Base-by-base conservation (phyloP, 345 rosid genomes). In the Clarkia xantiana region DNA sequence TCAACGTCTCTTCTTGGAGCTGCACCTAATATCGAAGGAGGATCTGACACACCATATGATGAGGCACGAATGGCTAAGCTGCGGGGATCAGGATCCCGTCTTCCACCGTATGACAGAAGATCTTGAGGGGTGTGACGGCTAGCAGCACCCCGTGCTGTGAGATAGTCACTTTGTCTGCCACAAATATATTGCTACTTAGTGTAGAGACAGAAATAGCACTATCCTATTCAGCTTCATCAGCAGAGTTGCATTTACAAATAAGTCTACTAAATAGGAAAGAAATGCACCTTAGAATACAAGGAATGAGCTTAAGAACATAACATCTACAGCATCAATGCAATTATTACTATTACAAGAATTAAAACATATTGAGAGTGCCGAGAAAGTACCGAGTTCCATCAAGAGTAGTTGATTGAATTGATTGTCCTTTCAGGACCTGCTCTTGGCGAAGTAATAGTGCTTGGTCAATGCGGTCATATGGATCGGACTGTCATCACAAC, bases 1-100 rank as follows among this genome's bases (percentile, higher is more conserved):
- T 93, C 99, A 49, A 72, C 68, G 56, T 75, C 86, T 67, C 84
- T 86, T 53, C 80, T 75, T 3, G 95, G 96, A 63, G 68, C 94
- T 56, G 96, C 95, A 56, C 96, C 96, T 76, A 87, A 68, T 54
- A 93, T 75, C 12, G 98, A 82, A 40, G 95, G 71, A 60, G 86
- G 52, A 69, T 75, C 82, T 64, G 77, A 82, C 54, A 75, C 91
- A 47, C 76, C 49, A 56, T 79, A 87, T 29, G 95, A 65, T 42
- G 96, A 74, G 54, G 84, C 53, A 66, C 63, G 86, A 54, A 76
- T 51, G 20, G 96, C 72, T 47, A 84, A 50, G 53, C 75, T 72
- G 58, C 64, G 95, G 45, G 83, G 77, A 61, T 87, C 87, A 43
- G 86, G 57, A 60, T 86, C 96, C 41, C 66, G 53, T 68, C 98